These are phyloP conservation scores for Chrysoporthe cubensis DNA, from an alignment of 2,329 filamentous ascomycete genomes.

Conservation along the genomic window DNA sequence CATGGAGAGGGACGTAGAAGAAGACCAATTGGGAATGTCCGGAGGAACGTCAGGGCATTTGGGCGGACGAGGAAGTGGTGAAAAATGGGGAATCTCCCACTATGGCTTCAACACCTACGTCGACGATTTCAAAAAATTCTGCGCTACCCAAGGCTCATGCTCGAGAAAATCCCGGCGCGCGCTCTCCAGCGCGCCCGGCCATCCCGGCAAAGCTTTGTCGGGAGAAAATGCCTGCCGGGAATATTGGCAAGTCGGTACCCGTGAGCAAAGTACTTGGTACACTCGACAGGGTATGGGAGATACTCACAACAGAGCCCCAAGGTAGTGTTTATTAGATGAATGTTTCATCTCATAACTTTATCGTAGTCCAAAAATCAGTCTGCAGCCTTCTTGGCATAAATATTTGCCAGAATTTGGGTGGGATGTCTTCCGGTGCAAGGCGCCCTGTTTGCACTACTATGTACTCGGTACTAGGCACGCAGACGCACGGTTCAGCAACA, in stretches of 20 bases:
- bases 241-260: neutral
- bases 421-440: neutral
- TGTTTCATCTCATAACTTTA: neutral
- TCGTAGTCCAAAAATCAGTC: neutral
- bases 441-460: neutral
- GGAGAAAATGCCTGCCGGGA: slow-evolving; percentile 7
- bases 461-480: neutral
- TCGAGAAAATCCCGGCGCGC: slow-evolving; percentile 15
- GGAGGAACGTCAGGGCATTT: slow-evolving; percentile 20
- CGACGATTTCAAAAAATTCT: slow-evolving; percentile 30
- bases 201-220: slow-evolving; percentile 18
- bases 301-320: neutral
- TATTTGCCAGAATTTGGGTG: neutral
- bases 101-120: slow-evolving; percentile 24
- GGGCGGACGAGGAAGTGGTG: slow-evolving; percentile 14
- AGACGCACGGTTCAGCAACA: neutral
- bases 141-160: slow-evolving; percentile 20
- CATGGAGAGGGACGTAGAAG: slow-evolving; percentile 14
- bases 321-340: neutral
- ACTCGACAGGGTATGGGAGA: too few relatives aligned
- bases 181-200: slow-evolving; percentile 15
- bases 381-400: neutral
- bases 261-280: neutral
- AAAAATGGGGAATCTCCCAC: slow-evolving; percentile 18
- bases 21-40: slow-evolving; percentile 20